Conservation (phyloP, 352 stramenopile species). For the Phytopythium delawarense region DNA sequence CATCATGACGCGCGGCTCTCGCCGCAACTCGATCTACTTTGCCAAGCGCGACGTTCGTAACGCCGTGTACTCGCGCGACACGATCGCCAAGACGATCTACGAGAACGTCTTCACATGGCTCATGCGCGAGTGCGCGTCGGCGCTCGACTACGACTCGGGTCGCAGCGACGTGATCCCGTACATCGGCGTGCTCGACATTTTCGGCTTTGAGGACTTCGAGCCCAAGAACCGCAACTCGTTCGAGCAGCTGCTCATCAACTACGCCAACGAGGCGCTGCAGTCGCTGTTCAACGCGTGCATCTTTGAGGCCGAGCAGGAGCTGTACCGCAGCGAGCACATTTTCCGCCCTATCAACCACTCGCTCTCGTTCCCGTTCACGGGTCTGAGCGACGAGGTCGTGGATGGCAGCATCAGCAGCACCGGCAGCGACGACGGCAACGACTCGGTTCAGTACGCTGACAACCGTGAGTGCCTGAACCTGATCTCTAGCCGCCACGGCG, state of each 20-base stretch:
- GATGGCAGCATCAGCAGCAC: conserved; percentile 10
- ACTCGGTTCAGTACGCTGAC: conserved; percentile 72
- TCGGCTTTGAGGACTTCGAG: conserved; percentile 90
- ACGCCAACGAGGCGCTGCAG: conserved; percentile 90
- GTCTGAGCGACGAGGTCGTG: conserved; percentile 15
- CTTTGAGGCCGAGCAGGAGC: conserved; percentile 81
- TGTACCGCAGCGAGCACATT: conserved; percentile 83
- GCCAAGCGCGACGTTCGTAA: conserved; percentile 65
- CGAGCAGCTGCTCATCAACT: conserved; percentile 92
- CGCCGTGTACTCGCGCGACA: conserved; percentile 82
- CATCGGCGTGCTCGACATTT: conserved; percentile 92
- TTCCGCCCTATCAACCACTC: conserved; percentile 79
- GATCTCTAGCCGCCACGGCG: conserved; percentile 76
- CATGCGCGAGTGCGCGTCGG: conserved; percentile 76
- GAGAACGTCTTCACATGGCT: conserved; percentile 87
- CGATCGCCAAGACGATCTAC: conserved; percentile 89
- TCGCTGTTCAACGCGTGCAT: conserved; percentile 88
- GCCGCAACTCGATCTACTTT: conserved; percentile 76
- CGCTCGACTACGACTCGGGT: conserved; percentile 78
- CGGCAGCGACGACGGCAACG: conserved; percentile 23
- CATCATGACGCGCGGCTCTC: conserved; percentile 71
- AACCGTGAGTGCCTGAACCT: conserved; percentile 84
- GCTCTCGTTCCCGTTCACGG: conserved; percentile 65
- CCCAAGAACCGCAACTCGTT: conserved; percentile 89
- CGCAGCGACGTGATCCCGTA: conserved; percentile 79